These are phyloP conservation scores for Plantago coronopus DNA, from an alignment of 305 asterid genomes.

Conservation along the genomic window DNA sequence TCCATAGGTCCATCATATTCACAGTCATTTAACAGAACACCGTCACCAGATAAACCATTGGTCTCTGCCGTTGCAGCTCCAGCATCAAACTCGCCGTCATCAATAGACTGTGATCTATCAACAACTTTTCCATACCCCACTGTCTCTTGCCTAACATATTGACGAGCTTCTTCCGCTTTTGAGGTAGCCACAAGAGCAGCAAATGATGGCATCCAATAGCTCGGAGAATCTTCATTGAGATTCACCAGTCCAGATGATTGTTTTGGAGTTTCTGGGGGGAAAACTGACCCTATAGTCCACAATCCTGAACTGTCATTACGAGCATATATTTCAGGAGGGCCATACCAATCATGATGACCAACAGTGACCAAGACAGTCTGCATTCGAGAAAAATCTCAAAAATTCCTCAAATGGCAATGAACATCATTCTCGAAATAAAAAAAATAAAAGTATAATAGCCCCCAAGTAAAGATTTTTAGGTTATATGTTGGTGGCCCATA, in stretches of 20 bases:
- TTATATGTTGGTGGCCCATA: too few relatives aligned
- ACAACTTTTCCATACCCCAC: background rate
- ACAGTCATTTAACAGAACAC: background rate
- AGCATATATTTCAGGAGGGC: constrained; percentile 77
- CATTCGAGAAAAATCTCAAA: constrained; percentile 21
- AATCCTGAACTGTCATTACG: constrained; percentile 87
- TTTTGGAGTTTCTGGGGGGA: constrained; percentile 58
- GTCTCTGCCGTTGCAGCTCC: background rate
- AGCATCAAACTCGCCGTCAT: background rate
- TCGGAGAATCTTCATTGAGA: constrained; percentile 34
- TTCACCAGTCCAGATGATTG: constrained; percentile 32
- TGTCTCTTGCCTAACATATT: constrained; percentile 10
- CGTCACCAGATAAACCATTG: background rate
- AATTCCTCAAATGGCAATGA: background rate
- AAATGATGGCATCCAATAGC: too few relatives aligned
- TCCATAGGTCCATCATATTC: background rate
- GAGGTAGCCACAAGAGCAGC: too few relatives aligned
- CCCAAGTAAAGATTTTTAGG: too few relatives aligned
- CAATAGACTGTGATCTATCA: background rate
- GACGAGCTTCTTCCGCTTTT: background rate
- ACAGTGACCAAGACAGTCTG: constrained; percentile 97
- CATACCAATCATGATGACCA: constrained; percentile 98
- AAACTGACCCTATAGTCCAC: constrained; percentile 67
- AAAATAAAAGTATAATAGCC: background rate
- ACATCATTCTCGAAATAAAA: background rate